Evolutionary conservation across 208 protist species (phyloP), one percentile per base, ranked within the genome.

Genomic region (Herpetomonas samuelpessoai): DNA sequence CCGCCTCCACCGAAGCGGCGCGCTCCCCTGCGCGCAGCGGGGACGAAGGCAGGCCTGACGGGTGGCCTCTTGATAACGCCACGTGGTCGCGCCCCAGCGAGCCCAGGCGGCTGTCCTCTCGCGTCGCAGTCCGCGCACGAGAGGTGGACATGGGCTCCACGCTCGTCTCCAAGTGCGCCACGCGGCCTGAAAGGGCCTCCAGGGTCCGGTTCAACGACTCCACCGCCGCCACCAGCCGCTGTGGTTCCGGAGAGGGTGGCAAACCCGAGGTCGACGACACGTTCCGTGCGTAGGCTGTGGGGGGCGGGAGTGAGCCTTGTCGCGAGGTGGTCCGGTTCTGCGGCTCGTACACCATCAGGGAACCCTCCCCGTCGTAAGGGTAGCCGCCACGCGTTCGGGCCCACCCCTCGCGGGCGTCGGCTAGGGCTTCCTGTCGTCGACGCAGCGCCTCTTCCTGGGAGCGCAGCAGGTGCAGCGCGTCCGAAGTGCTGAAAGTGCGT

Each of bases 381-480:
- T n/a, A n/a, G n/a, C n/a, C n/a, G n/a, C n/a, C n/a, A n/a, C n/a
- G n/a, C n/a, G n/a, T n/a, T n/a, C n/a, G n/a, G n/a, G n/a, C 65
- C 45, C 56, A 77, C 28, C 63, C 61, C 21, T 68, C 66, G 12
- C 75, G 75, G 24, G 65, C 69, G 1, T 55, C 58, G 28, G 62
- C 46, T 21, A 84, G 62, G 2, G 72, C 44, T 24, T 74, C 59
- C 56, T 77, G 77, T 3, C 73, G 72, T 25, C 67, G 49, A 48
- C 55, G 71, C 26, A 75, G 28, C 16, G 18, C 45, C n/a, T 57
- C 55, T 47, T 64, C 59, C 29, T 68, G 61, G 14, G 67, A 47
- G 25, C 62, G 46, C 16, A 65, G 65, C 54, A 76, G 83, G 1
- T 50, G 61, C 9, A 75, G n/a, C 0, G 74, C 74, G 26, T 84